Conservation (phyloP, 2,329 filamentous ascomycete species). For the Ophiostoma sp. region DNA sequence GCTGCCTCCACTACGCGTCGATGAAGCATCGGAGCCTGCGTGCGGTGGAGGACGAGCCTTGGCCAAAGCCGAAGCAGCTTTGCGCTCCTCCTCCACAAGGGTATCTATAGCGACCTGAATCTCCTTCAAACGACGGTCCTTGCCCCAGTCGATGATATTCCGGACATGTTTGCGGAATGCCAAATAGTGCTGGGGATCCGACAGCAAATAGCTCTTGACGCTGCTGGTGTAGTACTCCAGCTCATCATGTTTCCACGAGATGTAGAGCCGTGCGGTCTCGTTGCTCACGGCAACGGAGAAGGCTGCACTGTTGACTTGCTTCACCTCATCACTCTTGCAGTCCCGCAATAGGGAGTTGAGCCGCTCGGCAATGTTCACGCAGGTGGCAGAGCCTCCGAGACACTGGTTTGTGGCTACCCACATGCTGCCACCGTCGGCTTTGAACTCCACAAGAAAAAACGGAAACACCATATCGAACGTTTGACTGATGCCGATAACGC, state of each 20-base stretch:
- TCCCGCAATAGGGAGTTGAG: constrained; percentile 23
- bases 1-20: too few relatives aligned
- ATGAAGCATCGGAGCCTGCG: neutral
- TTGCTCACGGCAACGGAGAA: too few relatives aligned
- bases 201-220: neutral
- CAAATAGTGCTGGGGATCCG: neutral
- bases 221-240: neutral
- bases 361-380: constrained; percentile 32
- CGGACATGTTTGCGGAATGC: neutral
- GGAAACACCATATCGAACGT: too few relatives aligned
- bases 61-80: neutral
- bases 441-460: too few relatives aligned
- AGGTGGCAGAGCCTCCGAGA: constrained; percentile 32
- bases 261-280: too few relatives aligned
- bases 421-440: constrained; percentile 31
- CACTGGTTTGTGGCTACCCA: constrained; percentile 38
- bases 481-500: too few relatives aligned
- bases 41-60: neutral
- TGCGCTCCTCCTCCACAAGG: neutral
- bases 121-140: neutral
- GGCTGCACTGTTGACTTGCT: neutral
- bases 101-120: neutral
- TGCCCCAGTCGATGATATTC: neutral
- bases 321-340: neutral
- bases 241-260: neutral